Evolutionary conservation across 306 rosid genomes (phyloP).

Genomic region (Dalbergia cochinchinensis): DNA sequence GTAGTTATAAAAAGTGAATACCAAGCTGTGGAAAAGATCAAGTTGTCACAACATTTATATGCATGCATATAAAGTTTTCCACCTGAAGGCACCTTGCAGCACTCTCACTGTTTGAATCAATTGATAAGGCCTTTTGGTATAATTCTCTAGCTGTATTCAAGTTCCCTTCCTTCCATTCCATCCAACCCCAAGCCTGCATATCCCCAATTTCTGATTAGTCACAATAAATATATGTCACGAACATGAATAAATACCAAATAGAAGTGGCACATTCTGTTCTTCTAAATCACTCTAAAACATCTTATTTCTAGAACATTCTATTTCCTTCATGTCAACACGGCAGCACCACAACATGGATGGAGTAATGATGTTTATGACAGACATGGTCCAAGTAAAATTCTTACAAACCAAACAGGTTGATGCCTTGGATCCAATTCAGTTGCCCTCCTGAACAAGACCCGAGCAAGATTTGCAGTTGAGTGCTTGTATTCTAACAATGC

Average conservation of each 20-base stretch:
- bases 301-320: conserved; percentile 2
- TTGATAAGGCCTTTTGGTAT: conserved; percentile 74
- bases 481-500: conserved; percentile 87
- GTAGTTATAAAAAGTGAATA: background rate
- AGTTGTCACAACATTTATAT: conserved; percentile 32
- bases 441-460: conserved; percentile 86
- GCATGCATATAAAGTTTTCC: conserved; percentile 23
- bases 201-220: conserved; percentile 40
- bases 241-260: background rate
- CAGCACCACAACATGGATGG: conserved; percentile 2
- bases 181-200: conserved; percentile 99
- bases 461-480: conserved; percentile 83
- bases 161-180: conserved; percentile 99
- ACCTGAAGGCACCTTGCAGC: conserved; percentile 99
- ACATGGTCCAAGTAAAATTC: conserved; percentile 42
- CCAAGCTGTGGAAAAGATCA: conserved; percentile 7
- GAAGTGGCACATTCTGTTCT: background rate
- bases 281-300: conserved; percentile 20
- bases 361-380: conserved; percentile 18
- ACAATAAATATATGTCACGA: conserved; percentile 9
- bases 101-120: conserved; percentile 74
- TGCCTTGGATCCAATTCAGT: conserved; percentile 91
- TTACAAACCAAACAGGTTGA: conserved; percentile 98
- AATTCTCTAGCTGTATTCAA: conserved; percentile 77
- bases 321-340: background rate